Percentiles rank a stretch among this genome's conserved stretches.
Conservation (phyloP, 2,329 filamentous ascomycete genomes). For the Tolypocladium tropicale region DNA sequence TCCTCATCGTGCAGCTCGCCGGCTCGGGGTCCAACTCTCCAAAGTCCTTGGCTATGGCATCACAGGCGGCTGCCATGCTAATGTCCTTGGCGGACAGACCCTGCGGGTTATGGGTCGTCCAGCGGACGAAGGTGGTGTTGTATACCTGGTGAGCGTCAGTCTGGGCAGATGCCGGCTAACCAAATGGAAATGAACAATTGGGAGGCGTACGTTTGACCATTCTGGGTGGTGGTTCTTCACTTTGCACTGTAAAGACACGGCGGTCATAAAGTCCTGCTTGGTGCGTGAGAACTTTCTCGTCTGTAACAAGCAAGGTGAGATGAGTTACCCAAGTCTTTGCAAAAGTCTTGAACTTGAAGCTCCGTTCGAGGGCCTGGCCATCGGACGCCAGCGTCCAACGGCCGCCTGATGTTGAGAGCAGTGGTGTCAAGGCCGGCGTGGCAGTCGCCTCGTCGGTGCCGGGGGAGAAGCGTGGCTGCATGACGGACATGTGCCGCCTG, state of each 20-base stretch:
- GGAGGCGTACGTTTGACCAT: constrained; percentile 56
- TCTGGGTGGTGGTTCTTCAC: constrained; percentile 62
- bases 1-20: constrained; percentile 25
- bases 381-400: constrained; percentile 41
- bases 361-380: constrained; percentile 47
- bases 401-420: constrained; percentile 28
- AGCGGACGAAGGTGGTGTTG: constrained; percentile 59
- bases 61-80: constrained; percentile 51
- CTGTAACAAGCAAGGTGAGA: background rate
- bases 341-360: constrained; percentile 55
- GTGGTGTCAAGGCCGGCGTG: constrained; percentile 22
- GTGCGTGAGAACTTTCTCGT: background rate
- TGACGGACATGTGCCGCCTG: constrained; percentile 7
- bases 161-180: background rate
- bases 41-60: constrained; percentile 44
- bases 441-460: constrained; percentile 32
- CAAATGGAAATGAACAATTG: background rate
- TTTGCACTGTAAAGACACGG: constrained; percentile 57
- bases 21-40: constrained; percentile 37
- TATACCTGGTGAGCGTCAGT: constrained; percentile 40
- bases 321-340: constrained; percentile 51
- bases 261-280: constrained; percentile 67
- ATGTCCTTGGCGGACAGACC: constrained; percentile 58
- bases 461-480: constrained; percentile 30
- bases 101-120: constrained; percentile 60